A percentile compares a stretch with the other conserved stretches of the same genome.
Conservation (phyloP, 169 alveolate species). For the Plasmodium billcollinsi region DNA sequence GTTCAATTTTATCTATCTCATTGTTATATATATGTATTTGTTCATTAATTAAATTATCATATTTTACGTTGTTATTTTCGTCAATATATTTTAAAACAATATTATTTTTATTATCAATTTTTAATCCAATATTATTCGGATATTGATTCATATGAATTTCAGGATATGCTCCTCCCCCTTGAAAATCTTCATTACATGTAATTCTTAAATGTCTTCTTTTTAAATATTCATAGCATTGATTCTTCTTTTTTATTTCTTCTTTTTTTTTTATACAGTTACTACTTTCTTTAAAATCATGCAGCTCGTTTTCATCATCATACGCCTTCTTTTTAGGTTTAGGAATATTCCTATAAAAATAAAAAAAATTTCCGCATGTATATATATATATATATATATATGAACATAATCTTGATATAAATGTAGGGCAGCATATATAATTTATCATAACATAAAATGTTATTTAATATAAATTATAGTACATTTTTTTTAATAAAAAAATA, state of each 20-base stretch:
- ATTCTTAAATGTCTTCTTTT: slow-evolving; percentile 81
- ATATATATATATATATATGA: too few species aligned
- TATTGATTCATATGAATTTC: slow-evolving; percentile 87
- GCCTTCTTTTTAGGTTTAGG: slow-evolving; percentile 47
- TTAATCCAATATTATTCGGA: slow-evolving; percentile 86
- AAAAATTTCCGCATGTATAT: too few species aligned
- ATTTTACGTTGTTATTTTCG: slow-evolving; percentile 82
- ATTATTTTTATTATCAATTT: background rate
- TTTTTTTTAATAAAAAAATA: too few species aligned
- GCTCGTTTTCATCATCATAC: background rate
- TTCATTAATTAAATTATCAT: slow-evolving; percentile 82
- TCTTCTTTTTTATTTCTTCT: slow-evolving; percentile 8
- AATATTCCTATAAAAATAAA: slow-evolving; percentile 19
- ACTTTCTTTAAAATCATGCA: background rate
- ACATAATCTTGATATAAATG: too few species aligned
- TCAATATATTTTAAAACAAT: slow-evolving; percentile 79
- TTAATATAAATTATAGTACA: too few species aligned
- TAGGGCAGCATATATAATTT: too few species aligned
- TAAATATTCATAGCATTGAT: slow-evolving; percentile 72
- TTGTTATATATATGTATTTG: slow-evolving; percentile 35
- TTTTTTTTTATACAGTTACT: background rate
- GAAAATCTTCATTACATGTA: slow-evolving; percentile 84
- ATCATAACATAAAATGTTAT: too few species aligned
- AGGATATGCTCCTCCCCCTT: slow-evolving; percentile 90
- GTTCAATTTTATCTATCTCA: slow-evolving; percentile 33